Conservation (phyloP, 2,329 filamentous ascomycete genomes). For the Phaeoacremonium minimum region DNA sequence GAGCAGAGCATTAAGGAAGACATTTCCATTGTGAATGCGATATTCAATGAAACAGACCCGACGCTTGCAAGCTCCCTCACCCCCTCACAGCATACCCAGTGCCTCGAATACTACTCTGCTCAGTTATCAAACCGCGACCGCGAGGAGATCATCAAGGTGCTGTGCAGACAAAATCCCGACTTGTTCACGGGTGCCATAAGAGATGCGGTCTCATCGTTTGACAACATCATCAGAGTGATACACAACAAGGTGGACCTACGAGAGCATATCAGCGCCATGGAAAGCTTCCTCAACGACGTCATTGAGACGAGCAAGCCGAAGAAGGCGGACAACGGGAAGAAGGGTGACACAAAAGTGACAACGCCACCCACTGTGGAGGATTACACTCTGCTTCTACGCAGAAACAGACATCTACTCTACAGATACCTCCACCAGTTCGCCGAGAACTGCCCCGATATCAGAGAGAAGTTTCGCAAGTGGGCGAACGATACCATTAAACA, state of each 20-base stretch:
- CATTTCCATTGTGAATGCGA: constrained; percentile 61
- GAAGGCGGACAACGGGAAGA: constrained; percentile 61
- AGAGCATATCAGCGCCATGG: constrained; percentile 61
- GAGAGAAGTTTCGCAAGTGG: constrained; percentile 57
- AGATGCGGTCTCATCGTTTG: constrained; percentile 63
- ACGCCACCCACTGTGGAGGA: constrained; percentile 62
- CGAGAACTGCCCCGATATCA: constrained; percentile 63
- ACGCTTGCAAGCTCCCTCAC: constrained; percentile 41
- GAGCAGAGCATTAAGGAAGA: constrained; percentile 43
- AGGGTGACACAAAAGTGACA: constrained; percentile 29
- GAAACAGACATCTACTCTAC: constrained; percentile 60
- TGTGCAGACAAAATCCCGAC: constrained; percentile 68
- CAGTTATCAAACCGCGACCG: constrained; percentile 70
- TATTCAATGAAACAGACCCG: constrained; percentile 53
- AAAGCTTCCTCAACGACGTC: constrained; percentile 68
- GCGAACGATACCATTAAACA: constrained; percentile 51
- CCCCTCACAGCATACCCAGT: constrained; percentile 57
- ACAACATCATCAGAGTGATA: constrained; percentile 68
- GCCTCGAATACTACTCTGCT: constrained; percentile 66
- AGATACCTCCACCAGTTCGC: constrained; percentile 68
- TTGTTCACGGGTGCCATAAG: constrained; percentile 65
- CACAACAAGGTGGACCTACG: constrained; percentile 70
- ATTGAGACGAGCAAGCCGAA: constrained; percentile 53
- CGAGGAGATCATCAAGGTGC: constrained; percentile 60
- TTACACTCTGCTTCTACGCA: constrained; percentile 62